Percentiles rank a stretch among this genome's conserved stretches.
phyloP scores from a whole-genome alignment of 2,329 filamentous ascomycete species.

The Phialemoniopsis sp. region DNA sequence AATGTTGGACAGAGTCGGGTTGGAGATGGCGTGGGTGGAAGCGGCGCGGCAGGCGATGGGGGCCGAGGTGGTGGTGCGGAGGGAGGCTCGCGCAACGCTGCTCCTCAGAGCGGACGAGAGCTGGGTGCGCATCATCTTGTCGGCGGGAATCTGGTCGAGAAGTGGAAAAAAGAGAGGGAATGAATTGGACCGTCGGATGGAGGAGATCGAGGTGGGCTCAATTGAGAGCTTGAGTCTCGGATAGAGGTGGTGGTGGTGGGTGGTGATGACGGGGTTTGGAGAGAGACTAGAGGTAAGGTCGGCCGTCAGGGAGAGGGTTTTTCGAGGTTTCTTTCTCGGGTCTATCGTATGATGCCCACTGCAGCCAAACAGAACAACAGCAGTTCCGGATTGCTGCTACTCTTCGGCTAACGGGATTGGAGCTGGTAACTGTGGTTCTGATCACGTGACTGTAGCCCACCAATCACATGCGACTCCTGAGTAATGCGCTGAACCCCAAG shows the following conservation, averaged over 20 bases:
- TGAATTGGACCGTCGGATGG: constrained; percentile 11
- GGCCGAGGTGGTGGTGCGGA: constrained; percentile 25
- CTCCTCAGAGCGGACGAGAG: constrained; percentile 49
- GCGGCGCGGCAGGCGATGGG: constrained; percentile 45
- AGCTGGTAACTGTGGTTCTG: no score
- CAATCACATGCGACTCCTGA: no score
- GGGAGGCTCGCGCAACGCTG: constrained; percentile 31
- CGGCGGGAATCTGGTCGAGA: neutral
- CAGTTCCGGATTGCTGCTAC: no score
- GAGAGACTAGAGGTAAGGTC: neutral
- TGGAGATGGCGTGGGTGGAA: constrained; percentile 90
- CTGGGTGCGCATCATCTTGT: constrained; percentile 51
- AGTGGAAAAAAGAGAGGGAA: constrained; percentile 5
- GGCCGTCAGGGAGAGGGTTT: neutral
- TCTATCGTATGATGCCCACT: constrained; percentile 3
- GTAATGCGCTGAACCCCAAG: no score
- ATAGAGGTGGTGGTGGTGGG: neutral
- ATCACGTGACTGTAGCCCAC: no score
- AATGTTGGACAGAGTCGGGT: constrained; percentile 95
- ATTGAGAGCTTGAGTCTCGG: constrained; percentile 7
- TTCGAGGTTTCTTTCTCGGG: neutral
- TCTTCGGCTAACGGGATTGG: no score
- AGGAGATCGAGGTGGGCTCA: constrained; percentile 12
- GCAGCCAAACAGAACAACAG: no score
- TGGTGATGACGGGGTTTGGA: neutral